Conservation (phyloP, 768 basidiomycete species). For the Flagelloscypha sp. region DNA sequence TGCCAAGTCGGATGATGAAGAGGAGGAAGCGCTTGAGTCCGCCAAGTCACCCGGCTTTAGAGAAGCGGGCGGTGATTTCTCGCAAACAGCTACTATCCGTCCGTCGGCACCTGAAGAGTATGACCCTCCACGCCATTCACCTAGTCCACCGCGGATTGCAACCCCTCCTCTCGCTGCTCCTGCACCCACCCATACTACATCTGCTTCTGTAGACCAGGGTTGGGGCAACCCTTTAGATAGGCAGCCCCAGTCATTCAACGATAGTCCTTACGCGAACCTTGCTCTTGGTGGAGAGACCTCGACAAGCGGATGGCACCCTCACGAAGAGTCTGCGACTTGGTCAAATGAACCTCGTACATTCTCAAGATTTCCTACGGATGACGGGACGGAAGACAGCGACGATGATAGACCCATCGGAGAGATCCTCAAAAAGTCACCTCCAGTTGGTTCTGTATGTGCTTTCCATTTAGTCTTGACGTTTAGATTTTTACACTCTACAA, state of each 20-base stretch:
- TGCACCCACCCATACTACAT: conserved; percentile 15
- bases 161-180: conserved; percentile 9
- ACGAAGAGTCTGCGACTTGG: conserved; percentile 36
- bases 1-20: conserved; percentile 23
- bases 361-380: conserved; percentile 16
- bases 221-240: conserved; percentile 9
- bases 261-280: conserved; percentile 33
- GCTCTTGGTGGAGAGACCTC: conserved; percentile 37
- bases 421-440: not conserved
- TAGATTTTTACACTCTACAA: conserved; percentile 10
- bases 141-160: conserved; percentile 6
- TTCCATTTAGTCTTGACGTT: conserved; percentile 2
- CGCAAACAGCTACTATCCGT: conserved; percentile 37
- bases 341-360: conserved; percentile 20
- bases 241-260: conserved; percentile 15
- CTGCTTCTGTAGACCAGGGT: conserved; percentile 5
- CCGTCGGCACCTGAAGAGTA: conserved; percentile 26
- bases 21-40: conserved; percentile 12
- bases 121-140: conserved; percentile 12
- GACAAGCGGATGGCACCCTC: conserved; percentile 48
- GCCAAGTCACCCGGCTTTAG: conserved; percentile 41
- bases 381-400: conserved; percentile 45
- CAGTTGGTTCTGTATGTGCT: conserved; percentile 1
- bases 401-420: conserved; percentile 57
- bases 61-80: conserved; percentile 27